These are phyloP conservation scores for Cornus controversa DNA, from an alignment of 148 eudicot genomes.

Conservation along the genomic window DNA sequence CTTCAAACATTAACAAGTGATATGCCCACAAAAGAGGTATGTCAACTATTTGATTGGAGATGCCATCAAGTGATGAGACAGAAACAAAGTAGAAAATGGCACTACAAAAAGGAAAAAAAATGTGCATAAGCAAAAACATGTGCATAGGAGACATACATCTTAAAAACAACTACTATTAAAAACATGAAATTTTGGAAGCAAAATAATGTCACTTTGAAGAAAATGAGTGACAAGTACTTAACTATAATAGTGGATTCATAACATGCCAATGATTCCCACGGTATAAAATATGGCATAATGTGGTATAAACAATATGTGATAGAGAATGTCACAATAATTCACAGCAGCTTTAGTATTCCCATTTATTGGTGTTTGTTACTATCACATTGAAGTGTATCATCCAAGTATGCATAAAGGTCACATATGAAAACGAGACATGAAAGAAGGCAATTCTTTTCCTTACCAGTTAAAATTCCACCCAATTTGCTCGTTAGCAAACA, in stretches of 20 bases:
- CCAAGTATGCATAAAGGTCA: neutral
- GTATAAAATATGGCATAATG: neutral
- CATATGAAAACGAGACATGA: neutral
- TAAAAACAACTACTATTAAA: neutral
- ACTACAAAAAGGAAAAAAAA: neutral
- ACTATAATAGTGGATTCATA: neutral
- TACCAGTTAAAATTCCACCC: neutral
- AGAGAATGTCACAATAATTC: neutral
- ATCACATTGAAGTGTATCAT: neutral
- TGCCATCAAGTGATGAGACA: neutral
- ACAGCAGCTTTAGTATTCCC: neutral
- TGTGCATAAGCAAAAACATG: neutral
- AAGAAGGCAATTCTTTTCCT: neutral
- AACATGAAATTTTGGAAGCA: neutral
- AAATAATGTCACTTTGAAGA: neutral
- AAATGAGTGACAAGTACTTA: neutral
- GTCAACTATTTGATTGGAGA: neutral
- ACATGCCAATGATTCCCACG: neutral
- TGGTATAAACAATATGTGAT: neutral
- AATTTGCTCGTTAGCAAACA: neutral
- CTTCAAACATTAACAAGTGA: neutral
- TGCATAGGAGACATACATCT: neutral
- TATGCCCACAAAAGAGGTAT: slow-evolving; percentile 2
- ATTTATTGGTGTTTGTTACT: neutral
- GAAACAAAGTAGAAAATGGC: neutral